A percentile compares a stretch with the other conserved stretches of the same genome.
These are phyloP conservation scores for Neurospora cerealis DNA, from an alignment of 495 filamentous ascomycete species.

Conservation along the genomic window DNA sequence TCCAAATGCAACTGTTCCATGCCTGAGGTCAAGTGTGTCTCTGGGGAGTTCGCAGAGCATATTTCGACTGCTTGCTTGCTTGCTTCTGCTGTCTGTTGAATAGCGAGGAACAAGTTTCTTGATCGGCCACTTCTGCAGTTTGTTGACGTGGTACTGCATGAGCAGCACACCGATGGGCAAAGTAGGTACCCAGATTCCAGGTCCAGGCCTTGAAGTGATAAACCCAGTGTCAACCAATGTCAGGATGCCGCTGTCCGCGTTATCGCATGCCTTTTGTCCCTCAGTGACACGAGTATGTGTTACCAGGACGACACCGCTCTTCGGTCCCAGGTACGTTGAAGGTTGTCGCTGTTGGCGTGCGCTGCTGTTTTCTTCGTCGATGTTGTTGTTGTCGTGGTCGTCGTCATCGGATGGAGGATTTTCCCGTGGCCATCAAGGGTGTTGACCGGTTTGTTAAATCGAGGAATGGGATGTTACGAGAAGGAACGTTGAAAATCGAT, in stretches of 20 bases:
- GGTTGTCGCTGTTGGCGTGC: background rate
- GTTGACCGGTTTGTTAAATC: background rate
- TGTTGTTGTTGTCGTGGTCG: background rate
- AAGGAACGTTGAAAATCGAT: background rate
- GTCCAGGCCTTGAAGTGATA: background rate
- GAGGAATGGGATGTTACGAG: background rate
- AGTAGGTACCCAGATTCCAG: background rate
- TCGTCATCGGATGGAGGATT: background rate
- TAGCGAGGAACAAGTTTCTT: background rate
- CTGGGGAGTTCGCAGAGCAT: background rate
- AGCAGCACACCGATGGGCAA: background rate
- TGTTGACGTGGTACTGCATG: slow-evolving; percentile 3
- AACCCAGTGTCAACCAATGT: background rate
- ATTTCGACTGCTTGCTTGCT: background rate
- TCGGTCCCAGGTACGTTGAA: background rate
- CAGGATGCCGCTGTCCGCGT: background rate
- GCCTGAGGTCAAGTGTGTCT: no score
- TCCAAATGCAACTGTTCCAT: background rate
- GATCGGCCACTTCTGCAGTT: background rate
- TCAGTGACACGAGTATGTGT: background rate
- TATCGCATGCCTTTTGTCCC: background rate
- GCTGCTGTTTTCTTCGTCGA: background rate
- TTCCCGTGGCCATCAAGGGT: background rate
- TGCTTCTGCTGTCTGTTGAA: background rate
- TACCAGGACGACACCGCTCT: background rate